Conservation (phyloP, 225 moss, liverwort and hornwort genomes). For the Pseudoscleropodium purum region DNA sequence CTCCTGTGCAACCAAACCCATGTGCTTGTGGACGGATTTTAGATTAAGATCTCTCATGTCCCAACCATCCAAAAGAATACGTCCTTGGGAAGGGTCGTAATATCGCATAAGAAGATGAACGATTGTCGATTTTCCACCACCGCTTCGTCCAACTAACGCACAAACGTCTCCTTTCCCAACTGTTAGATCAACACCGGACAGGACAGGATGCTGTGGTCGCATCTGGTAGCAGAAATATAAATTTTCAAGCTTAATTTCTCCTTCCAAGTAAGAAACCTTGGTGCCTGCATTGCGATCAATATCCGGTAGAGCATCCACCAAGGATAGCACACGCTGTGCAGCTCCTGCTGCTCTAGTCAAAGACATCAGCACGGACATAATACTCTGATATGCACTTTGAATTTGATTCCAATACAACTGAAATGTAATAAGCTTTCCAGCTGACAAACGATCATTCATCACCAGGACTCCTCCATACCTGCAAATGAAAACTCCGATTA, state of each 20-base stretch:
- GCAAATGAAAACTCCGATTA: background rate
- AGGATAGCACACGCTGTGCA: constrained; percentile 91
- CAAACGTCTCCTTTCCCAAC: constrained; percentile 82
- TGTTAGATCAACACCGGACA: constrained; percentile 67
- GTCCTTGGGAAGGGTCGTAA: constrained; percentile 79
- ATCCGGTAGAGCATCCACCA: constrained; percentile 96
- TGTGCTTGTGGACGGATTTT: constrained; percentile 93
- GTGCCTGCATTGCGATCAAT: constrained; percentile 94
- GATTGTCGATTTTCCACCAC: constrained; percentile 96
- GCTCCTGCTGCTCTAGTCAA: constrained; percentile 96
- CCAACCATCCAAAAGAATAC: constrained; percentile 80
- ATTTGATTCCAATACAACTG: constrained; percentile 98
- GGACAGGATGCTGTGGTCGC: constrained; percentile 91
- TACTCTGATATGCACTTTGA: constrained; percentile 86
- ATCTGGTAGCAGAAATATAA: constrained; percentile 84
- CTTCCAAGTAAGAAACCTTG: constrained; percentile 61
- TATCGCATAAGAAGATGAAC: constrained; percentile 98
- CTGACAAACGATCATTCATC: constrained; percentile 85
- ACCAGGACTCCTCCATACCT: constrained; percentile 92
- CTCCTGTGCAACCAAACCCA: constrained; percentile 97
- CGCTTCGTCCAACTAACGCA: constrained; percentile 93
- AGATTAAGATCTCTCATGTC: constrained; percentile 78
- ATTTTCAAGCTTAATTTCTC: constrained; percentile 74
- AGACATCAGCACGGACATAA: constrained; percentile 99
- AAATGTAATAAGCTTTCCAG: constrained; percentile 90